Percentiles rank a stretch among this genome's conserved stretches.
Evolutionary conservation across 208 protist genomes (phyloP).

Genomic region (Wallacemonas sp.): DNA sequence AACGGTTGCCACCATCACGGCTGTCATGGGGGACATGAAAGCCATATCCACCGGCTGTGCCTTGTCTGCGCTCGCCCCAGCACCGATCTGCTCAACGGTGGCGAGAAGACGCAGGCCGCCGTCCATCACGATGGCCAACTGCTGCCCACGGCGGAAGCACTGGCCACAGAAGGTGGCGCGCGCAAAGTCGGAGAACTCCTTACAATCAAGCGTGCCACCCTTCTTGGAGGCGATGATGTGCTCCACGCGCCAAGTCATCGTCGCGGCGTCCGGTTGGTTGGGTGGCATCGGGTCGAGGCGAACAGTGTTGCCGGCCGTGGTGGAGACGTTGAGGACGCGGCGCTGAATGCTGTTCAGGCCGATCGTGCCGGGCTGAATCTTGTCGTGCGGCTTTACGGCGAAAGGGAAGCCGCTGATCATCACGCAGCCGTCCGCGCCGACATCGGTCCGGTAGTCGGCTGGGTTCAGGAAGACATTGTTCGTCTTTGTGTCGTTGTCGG

Average conservation of each 20-base stretch:
- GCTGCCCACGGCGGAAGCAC: conserved; percentile 58
- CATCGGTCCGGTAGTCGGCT: conserved; percentile 10
- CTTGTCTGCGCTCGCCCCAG: conserved; percentile 7
- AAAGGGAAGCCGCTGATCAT: conserved; percentile 69
- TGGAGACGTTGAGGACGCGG: conserved; percentile 54
- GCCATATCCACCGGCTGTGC: conserved; percentile 31
- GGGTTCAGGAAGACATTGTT: conserved; percentile 71
- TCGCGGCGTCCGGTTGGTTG: conserved; percentile 26
- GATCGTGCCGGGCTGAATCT: conserved; percentile 39
- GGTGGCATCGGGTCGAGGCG: conserved; percentile 17
- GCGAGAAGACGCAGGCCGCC: conserved; percentile 45
- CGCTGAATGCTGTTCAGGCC: conserved; percentile 84
- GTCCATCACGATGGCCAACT: conserved; percentile 60
- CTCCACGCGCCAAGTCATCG: conserved; percentile 49
- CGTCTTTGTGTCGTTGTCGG: conserved; percentile 56
- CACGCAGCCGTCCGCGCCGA: conserved; percentile 21
- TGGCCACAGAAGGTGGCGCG: conserved; percentile 50
- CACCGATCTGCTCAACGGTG: conserved; percentile 33
- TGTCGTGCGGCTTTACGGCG: conserved; percentile 22
- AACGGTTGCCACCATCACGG: conserved; percentile 36
- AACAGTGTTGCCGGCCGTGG: conserved; percentile 49
- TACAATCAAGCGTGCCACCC: conserved; percentile 59
- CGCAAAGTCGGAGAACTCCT: conserved; percentile 47
- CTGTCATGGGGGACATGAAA: conserved; percentile 33
- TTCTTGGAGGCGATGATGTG: conserved; percentile 50